Evolutionary conservation across 441 rosid genomes (phyloP).

Genomic region (Sinapis alba): DNA sequence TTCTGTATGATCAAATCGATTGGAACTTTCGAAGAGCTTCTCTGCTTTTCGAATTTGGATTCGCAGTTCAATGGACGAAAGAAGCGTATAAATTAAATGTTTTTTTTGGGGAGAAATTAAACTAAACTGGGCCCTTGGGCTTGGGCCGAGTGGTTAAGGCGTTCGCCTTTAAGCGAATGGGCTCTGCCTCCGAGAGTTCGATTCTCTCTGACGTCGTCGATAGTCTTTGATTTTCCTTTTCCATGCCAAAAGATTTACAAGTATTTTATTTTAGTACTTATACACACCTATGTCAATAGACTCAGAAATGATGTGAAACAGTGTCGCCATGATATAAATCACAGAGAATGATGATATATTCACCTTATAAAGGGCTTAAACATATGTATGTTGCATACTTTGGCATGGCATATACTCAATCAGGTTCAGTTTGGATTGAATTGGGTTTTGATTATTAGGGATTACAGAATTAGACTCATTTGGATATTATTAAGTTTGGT

Average conservation of each 20-base stretch:
- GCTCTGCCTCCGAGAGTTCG: background rate
- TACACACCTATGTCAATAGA: background rate
- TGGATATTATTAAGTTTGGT: background rate
- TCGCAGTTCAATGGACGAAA: conserved; percentile 9
- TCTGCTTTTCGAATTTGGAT: conserved; percentile 18
- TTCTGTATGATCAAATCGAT: conserved; percentile 15
- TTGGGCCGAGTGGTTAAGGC: conserved; percentile 6
- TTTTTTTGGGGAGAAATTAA: background rate
- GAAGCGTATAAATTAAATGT: background rate
- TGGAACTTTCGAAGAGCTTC: conserved; percentile 17
- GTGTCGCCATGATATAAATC: background rate
- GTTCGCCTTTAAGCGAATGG: background rate
- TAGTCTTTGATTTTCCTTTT: background rate
- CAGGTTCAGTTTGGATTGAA: background rate
- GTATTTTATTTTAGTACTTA: background rate
- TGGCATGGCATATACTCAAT: background rate
- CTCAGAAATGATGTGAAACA: background rate
- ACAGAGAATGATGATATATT: background rate
- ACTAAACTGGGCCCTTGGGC: background rate
- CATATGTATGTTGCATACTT: background rate
- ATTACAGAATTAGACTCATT: background rate
- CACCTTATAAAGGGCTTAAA: background rate
- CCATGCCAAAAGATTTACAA: background rate
- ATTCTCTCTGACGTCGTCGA: background rate
- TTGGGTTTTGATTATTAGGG: background rate